These are phyloP conservation scores for Didymella arachidicola DNA, from an alignment of 2,329 filamentous ascomycete species.

Conservation along the genomic window DNA sequence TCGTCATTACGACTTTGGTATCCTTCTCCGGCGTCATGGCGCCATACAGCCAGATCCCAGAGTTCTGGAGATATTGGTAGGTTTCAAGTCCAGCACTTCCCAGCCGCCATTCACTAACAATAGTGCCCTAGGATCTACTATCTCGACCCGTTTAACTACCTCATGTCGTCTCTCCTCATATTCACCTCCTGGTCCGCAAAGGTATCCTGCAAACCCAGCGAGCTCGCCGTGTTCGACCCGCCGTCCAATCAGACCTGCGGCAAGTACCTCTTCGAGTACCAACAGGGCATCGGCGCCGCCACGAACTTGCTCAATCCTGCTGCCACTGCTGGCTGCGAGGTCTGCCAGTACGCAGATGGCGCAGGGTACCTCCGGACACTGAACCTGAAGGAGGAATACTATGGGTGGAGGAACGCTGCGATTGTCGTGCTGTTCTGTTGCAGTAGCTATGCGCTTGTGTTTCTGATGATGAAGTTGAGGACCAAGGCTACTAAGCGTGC, in stretches of 20 bases:
- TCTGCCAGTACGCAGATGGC: not conserved
- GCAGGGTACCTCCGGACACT: not conserved
- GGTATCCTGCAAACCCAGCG: not conserved
- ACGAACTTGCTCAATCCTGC: not conserved
- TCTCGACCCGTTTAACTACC: not conserved
- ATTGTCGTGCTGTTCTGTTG: not conserved
- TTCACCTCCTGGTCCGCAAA: not conserved
- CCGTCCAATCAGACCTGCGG: not conserved
- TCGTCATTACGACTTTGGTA: not conserved
- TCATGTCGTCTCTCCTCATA: not conserved
- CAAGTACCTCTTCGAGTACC: not conserved
- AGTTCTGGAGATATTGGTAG: not conserved
- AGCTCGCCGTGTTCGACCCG: not conserved
- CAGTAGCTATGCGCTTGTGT: not conserved
- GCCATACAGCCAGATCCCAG: not conserved
- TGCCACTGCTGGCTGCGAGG: not conserved
- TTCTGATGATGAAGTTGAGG: not conserved
- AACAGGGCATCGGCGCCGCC: not conserved
- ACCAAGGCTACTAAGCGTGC: not conserved
- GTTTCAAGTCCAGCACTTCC: not conserved
- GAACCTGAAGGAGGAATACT: not conserved
- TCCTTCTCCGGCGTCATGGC: not conserved
- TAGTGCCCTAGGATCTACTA: not conserved
- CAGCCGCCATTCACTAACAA: not conserved
- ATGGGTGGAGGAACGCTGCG: not conserved